phyloP scores from a whole-genome alignment of 352 stramenopile genomes.

The Blastocystis sp. region DNA sequence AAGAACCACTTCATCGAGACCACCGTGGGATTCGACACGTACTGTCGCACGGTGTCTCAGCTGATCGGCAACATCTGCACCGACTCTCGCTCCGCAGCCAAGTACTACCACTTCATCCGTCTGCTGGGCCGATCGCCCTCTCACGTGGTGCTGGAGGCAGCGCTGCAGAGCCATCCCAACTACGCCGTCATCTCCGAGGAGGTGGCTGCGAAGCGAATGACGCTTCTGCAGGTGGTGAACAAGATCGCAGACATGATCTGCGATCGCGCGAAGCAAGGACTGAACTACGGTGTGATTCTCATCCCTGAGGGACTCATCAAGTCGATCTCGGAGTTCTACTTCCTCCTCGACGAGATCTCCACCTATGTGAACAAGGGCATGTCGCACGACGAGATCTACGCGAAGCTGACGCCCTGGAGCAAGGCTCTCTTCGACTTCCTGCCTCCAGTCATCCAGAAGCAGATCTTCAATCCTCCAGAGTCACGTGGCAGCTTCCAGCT shows the following conservation, averaged over 20 bases:
- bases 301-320: slow-evolving; percentile 66
- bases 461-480: slow-evolving; percentile 62
- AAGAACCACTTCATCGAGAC: slow-evolving; percentile 69
- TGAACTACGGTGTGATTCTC: slow-evolving; percentile 65
- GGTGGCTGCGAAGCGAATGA: slow-evolving; percentile 65
- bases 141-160: slow-evolving; percentile 67
- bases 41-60: slow-evolving; percentile 64
- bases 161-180: slow-evolving; percentile 68
- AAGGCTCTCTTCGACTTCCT: slow-evolving; percentile 61
- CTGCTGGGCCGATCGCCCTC: slow-evolving; percentile 66
- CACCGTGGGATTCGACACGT: slow-evolving; percentile 66
- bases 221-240: slow-evolving; percentile 65
- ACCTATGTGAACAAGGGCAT: slow-evolving; percentile 64
- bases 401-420: slow-evolving; percentile 63
- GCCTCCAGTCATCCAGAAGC: slow-evolving; percentile 62
- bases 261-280: slow-evolving; percentile 60
- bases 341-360: slow-evolving; percentile 66
- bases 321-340: slow-evolving; percentile 66
- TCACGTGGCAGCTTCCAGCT: slow-evolving; percentile 64
- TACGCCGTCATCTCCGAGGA: slow-evolving; percentile 67
- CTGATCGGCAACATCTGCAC: slow-evolving; percentile 67
- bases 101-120: slow-evolving; percentile 70
- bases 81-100: slow-evolving; percentile 65
- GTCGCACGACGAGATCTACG: slow-evolving; percentile 62
- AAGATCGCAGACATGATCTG: slow-evolving; percentile 67